A percentile compares a stretch with the other conserved stretches of the same genome.
phyloP scores from a whole-genome alignment of 345 rosid genomes.

The Syzygium grande region DNA sequence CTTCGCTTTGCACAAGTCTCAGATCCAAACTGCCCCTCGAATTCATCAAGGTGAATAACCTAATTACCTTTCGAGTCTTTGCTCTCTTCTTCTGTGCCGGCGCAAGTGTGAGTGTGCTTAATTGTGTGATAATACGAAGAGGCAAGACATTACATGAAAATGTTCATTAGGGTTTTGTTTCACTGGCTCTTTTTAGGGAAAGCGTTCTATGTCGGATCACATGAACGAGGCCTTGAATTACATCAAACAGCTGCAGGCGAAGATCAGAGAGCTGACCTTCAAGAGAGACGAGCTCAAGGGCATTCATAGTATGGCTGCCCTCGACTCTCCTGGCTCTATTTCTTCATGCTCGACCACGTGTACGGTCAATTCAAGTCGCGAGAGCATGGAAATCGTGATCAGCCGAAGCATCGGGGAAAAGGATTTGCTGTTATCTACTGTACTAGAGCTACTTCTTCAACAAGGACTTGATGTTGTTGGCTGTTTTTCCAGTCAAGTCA shows the following conservation, averaged over 20 bases:
- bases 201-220: constrained; percentile 68
- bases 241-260: constrained; percentile 36
- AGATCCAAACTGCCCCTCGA: constrained; percentile 62
- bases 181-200: constrained; percentile 44
- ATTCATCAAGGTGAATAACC: constrained; percentile 41
- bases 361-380: constrained; percentile 15
- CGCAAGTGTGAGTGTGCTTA: not conserved
- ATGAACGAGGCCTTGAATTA: constrained; percentile 58
- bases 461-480: constrained; percentile 39
- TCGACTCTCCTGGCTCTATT: not conserved
- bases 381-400: constrained; percentile 46
- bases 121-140: not conserved
- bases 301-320: constrained; percentile 6
- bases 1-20: constrained; percentile 49
- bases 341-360: not conserved
- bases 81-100: not conserved
- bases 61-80: not conserved
- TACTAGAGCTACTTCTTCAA: constrained; percentile 30
- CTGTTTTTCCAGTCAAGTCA: constrained; percentile 44
- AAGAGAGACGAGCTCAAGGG: constrained; percentile 35
- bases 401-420: constrained; percentile 14
- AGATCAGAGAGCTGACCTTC: constrained; percentile 28
- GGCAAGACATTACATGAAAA: not conserved
- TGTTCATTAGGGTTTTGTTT: constrained; percentile 5
- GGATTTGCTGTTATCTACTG: constrained; percentile 35